phyloP scores from a whole-genome alignment of 495 filamentous ascomycete species.

The Penicillium arizonense region DNA sequence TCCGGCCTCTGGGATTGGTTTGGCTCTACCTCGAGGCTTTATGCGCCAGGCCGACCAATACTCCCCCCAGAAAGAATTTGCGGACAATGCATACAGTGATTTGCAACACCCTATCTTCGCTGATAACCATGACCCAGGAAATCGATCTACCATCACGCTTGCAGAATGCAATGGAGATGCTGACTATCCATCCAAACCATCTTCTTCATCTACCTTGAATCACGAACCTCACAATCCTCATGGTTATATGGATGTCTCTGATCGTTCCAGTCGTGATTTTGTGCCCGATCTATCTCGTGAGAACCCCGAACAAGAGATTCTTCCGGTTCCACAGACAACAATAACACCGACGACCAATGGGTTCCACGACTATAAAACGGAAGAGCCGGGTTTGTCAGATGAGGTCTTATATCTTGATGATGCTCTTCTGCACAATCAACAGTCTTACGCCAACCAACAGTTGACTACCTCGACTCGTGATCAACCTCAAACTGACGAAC shows the following conservation, averaged over 20 bases:
- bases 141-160: slow-evolving; percentile 26
- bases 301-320: background rate
- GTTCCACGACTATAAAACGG: background rate
- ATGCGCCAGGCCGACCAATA: background rate
- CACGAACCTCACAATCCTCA: slow-evolving; percentile 10
- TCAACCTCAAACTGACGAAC: background rate
- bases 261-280: background rate
- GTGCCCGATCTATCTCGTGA: background rate
- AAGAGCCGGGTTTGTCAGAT: background rate
- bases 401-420: background rate
- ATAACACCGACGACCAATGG: background rate
- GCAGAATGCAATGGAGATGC: slow-evolving; percentile 18
- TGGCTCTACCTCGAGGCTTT: background rate
- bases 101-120: slow-evolving; percentile 12
- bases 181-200: slow-evolving; percentile 20
- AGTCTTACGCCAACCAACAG: background rate
- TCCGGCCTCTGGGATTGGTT: background rate
- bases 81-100: background rate
- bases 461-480: background rate
- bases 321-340: background rate
- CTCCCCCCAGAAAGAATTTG: slow-evolving; percentile 3
- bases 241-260: background rate
- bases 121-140: slow-evolving; percentile 12
- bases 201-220: slow-evolving; percentile 27
- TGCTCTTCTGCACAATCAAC: background rate